These are phyloP conservation scores for Sparassis latifolia DNA, from an alignment of 1,284 basidiomycete genomes.

Conservation along the genomic window DNA sequence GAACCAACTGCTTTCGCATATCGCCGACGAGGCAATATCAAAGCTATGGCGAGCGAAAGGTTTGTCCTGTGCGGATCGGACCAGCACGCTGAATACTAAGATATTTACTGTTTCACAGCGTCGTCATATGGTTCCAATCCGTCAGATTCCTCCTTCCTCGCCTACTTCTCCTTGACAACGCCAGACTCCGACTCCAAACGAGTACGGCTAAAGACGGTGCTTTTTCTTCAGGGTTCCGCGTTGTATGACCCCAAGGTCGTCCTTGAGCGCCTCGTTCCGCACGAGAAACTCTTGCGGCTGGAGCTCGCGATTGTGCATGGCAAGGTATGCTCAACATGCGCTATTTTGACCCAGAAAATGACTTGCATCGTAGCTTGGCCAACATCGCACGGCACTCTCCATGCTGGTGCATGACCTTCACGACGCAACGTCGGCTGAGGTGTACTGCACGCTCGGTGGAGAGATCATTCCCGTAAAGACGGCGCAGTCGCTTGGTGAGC, in stretches of 20 bases:
- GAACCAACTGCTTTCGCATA: slow-evolving; percentile 43
- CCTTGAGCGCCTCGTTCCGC: slow-evolving; percentile 39
- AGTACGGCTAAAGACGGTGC: slow-evolving; percentile 63
- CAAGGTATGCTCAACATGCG: slow-evolving; percentile 45
- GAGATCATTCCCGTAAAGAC: slow-evolving; percentile 61
- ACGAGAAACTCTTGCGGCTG: slow-evolving; percentile 51
- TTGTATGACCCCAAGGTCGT: slow-evolving; percentile 56
- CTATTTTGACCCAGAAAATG: background rate
- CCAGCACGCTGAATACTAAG: background rate
- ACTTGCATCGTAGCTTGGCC: slow-evolving; percentile 40
- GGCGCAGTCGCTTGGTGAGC: slow-evolving; percentile 46
- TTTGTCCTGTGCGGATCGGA: slow-evolving; percentile 15
- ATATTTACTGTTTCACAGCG: slow-evolving; percentile 22
- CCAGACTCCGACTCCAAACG: slow-evolving; percentile 72
- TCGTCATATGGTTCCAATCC: slow-evolving; percentile 47
- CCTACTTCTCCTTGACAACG: slow-evolving; percentile 61
- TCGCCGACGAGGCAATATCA: slow-evolving; percentile 42
- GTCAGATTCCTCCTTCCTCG: slow-evolving; percentile 53
- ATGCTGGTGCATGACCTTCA: slow-evolving; percentile 65
- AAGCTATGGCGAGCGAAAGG: slow-evolving; percentile 74
- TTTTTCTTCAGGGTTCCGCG: slow-evolving; percentile 74
- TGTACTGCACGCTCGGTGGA: slow-evolving; percentile 73
- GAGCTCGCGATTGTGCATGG: slow-evolving; percentile 80
- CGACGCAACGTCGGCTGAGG: slow-evolving; percentile 74
- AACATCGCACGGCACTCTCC: slow-evolving; percentile 61